Evolutionary conservation across 208 protist genomes (phyloP).

Genomic region (Porcisia deanei): DNA sequence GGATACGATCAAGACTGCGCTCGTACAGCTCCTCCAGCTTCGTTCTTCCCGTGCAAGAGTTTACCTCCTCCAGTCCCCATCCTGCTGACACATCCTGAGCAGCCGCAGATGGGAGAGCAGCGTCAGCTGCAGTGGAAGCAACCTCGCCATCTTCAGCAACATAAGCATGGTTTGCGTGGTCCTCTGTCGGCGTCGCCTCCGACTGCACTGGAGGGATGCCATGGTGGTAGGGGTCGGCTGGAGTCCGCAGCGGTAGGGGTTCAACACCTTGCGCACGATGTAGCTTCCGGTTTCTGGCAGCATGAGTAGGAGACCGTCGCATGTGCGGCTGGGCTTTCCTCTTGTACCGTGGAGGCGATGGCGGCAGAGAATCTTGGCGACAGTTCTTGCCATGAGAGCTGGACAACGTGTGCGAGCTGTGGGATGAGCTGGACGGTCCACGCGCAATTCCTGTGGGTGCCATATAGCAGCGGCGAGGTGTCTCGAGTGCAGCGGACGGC

Average conservation of each 20-base stretch:
- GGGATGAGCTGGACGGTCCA: not conserved
- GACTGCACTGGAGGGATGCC: not conserved
- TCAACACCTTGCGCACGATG: not conserved
- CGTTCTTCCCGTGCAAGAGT: slow-evolving; percentile 57
- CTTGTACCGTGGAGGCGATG: not conserved
- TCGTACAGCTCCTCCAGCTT: slow-evolving; percentile 68
- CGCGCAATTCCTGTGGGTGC: not conserved
- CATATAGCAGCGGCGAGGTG: not conserved
- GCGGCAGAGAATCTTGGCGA: not conserved
- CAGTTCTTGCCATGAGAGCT: not conserved
- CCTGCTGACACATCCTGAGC: slow-evolving; percentile 11
- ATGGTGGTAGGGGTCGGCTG: not conserved
- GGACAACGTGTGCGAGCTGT: not conserved
- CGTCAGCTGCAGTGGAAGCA: not conserved
- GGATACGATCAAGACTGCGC: slow-evolving; percentile 55
- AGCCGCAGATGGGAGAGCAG: not conserved
- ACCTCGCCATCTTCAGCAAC: not conserved
- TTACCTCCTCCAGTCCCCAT: slow-evolving; percentile 65
- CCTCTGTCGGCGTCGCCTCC: not conserved
- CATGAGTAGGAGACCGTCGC: not conserved
- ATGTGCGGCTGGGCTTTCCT: not conserved
- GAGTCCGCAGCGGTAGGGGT: not conserved
- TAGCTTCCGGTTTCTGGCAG: not conserved
- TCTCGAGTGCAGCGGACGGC: not conserved
- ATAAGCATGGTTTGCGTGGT: not conserved